Evolutionary conservation across 2,329 filamentous ascomycete species (phyloP), one percentile per base, ranked within the genome.

Genomic region (Fusarium beomiforme): DNA sequence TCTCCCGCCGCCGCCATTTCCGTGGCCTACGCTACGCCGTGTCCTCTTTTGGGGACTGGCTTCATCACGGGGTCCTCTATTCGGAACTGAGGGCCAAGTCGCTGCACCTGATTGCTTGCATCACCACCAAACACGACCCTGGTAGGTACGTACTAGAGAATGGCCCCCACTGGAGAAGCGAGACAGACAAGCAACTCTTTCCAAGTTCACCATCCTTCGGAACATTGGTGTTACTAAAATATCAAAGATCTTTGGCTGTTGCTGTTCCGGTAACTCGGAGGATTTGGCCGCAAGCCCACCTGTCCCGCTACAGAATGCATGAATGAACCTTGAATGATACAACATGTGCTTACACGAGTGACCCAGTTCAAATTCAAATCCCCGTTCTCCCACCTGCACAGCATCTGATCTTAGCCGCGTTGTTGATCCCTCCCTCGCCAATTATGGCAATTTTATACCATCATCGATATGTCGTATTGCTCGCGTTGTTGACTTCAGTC

Each of bases 11-110:
- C 60, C 61, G 56, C 65, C 66, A 69, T 61, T 61, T 67, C 59
- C 62, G 59, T 75, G 54, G 33, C 56, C 67, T 61, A 59, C 64
- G 53, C 61, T 75, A 62, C 67, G 60, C 61, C 42, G 56, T 63
- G 60, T 61, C 67, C 57, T 67, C 55, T 67, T 76, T 63, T 66
- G 50, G 68, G 44, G 59, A 64, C 47, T 59, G 57, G 63, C 60
- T 75, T 75, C 47, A 59, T 67, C 65, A 66, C 39, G 39, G 47
- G 39, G 58, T 57, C 59, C 44, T 65, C 51, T 64, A 53, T 59
- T 69, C 56, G 55, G 69, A 64, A 59, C 37, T 41, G 50, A 53
- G 37, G 24, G 43, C 31, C 59, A 57, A 57, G 36, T 44, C 42
- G 49, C 33, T 67, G 39, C 46, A 54, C 21, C 43, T 67, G 64